These are phyloP conservation scores for Hordeum pubiflorum DNA, from an alignment of 202 grass and related monocot species.

Conservation along the genomic window DNA sequence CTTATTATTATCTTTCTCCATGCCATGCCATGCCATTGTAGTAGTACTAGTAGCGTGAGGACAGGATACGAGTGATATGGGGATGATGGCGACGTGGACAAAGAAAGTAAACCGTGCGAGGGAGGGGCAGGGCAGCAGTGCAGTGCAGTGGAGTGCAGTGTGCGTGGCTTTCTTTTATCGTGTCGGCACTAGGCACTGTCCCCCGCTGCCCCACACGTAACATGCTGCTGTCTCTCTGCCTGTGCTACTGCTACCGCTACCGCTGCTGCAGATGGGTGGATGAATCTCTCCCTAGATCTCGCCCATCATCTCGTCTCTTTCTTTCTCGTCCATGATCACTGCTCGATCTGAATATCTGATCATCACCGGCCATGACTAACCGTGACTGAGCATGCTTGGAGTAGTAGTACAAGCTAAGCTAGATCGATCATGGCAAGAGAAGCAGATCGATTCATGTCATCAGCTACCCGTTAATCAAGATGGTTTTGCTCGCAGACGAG, in stretches of 20 bases:
- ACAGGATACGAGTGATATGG: slow-evolving; percentile 19
- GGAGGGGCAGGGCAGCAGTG: not conserved
- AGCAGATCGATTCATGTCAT: not conserved
- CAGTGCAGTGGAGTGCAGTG: not conserved
- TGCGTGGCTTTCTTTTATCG: slow-evolving; percentile 37
- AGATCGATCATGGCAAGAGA: not conserved
- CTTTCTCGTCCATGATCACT: not conserved
- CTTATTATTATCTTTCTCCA: not conserved
- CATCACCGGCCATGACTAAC: not conserved
- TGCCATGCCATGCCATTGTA: not conserved
- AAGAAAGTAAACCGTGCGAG: slow-evolving; percentile 22
- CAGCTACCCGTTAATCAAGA: not conserved
- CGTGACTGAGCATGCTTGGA: not conserved
- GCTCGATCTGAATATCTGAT: not conserved
- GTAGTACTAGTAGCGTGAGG: not conserved
- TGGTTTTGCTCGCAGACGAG: not conserved
- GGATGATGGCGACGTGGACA: slow-evolving; percentile 50
- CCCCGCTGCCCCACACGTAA: slow-evolving; percentile 45
- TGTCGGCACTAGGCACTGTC: slow-evolving; percentile 58
- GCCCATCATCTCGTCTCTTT: not conserved
- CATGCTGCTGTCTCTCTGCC: slow-evolving; percentile 20
- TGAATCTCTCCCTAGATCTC: slow-evolving; percentile 29
- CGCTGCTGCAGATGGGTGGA: not conserved
- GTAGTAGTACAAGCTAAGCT: not conserved
- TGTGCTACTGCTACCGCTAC: not conserved